phyloP scores from a whole-genome alignment of 1,139 yeast genomes.

The Scheffersomyces segobiensis region DNA sequence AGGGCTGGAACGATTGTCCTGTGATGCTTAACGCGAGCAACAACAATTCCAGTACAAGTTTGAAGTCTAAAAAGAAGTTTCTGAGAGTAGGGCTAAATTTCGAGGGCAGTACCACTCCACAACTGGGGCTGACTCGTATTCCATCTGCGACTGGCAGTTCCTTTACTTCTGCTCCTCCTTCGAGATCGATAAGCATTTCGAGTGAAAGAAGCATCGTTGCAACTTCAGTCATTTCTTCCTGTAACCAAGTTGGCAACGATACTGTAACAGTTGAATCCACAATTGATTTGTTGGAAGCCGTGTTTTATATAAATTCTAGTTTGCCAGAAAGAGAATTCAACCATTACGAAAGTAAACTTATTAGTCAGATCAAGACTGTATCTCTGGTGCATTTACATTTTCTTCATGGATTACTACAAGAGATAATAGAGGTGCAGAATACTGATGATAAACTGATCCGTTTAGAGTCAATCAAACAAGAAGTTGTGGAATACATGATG shows the following conservation, averaged over 20 bases:
- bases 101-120: slow-evolving; percentile 1
- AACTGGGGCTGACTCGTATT: neutral
- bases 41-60: slow-evolving; percentile 5
- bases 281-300: slow-evolving; percentile 10
- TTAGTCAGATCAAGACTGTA: slow-evolving; percentile 15
- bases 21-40: slow-evolving; percentile 13
- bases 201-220: neutral
- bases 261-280: neutral
- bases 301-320: slow-evolving; percentile 17
- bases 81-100: slow-evolving; percentile 6
- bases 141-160: neutral
- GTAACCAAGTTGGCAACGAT: neutral
- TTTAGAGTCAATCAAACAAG: slow-evolving; percentile 17
- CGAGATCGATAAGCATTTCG: neutral
- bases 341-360: slow-evolving; percentile 37
- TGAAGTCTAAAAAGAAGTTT: slow-evolving; percentile 5
- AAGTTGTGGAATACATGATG: slow-evolving; percentile 49
- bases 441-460: neutral
- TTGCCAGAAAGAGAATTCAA: slow-evolving; percentile 35
- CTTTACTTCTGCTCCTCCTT: neutral
- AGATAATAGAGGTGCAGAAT: slow-evolving; percentile 4
- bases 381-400: slow-evolving; percentile 17
- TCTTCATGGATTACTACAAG: slow-evolving; percentile 13
- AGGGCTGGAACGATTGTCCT: slow-evolving; percentile 54
- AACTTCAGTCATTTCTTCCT: neutral